A percentile compares a stretch with the other conserved stretches of the same genome.
Conservation (phyloP, 2,329 filamentous ascomycete species). For the Pseudopyrenochaeta lycopersici region DNA sequence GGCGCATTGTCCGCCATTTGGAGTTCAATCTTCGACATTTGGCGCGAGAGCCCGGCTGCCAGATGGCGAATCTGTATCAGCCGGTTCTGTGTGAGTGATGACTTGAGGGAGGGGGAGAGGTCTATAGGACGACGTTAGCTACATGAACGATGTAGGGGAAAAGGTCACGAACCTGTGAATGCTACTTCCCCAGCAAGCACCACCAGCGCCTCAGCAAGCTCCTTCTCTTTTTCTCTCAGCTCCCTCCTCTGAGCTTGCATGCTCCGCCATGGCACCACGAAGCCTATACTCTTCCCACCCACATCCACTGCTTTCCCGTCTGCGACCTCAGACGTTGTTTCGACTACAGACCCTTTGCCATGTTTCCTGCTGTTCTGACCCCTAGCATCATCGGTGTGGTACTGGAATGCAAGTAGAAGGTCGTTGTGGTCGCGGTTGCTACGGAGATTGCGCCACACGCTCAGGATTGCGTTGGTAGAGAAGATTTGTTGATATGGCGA, state of each 20-base stretch:
- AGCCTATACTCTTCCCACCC: constrained; percentile 43
- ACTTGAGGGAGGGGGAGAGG: constrained; percentile 38
- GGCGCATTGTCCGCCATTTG: constrained; percentile 48
- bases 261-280: constrained; percentile 47
- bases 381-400: constrained; percentile 38
- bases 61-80: constrained; percentile 47
- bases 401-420: constrained; percentile 44
- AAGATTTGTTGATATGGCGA: constrained; percentile 46
- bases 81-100: constrained; percentile 42
- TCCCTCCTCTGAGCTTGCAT: constrained; percentile 46
- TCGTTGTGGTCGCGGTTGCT: constrained; percentile 41
- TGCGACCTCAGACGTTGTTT: constrained; percentile 27
- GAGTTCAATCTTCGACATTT: constrained; percentile 45
- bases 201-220: constrained; percentile 45
- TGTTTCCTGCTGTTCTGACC: constrained; percentile 24
- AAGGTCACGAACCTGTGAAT: constrained; percentile 35
- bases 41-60: constrained; percentile 43
- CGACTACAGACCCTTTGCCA: constrained; percentile 22
- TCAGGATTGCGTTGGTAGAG: constrained; percentile 42
- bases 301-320: constrained; percentile 28
- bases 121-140: constrained; percentile 26
- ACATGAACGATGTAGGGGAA: not conserved
- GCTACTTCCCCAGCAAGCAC: constrained; percentile 45
- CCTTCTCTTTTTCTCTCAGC: constrained; percentile 43
- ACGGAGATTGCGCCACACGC: constrained; percentile 46